Percentiles rank a stretch among this genome's conserved stretches.
phyloP scores from a whole-genome alignment of 2,329 filamentous ascomycete species.

The Talaromyces marneffei region DNA sequence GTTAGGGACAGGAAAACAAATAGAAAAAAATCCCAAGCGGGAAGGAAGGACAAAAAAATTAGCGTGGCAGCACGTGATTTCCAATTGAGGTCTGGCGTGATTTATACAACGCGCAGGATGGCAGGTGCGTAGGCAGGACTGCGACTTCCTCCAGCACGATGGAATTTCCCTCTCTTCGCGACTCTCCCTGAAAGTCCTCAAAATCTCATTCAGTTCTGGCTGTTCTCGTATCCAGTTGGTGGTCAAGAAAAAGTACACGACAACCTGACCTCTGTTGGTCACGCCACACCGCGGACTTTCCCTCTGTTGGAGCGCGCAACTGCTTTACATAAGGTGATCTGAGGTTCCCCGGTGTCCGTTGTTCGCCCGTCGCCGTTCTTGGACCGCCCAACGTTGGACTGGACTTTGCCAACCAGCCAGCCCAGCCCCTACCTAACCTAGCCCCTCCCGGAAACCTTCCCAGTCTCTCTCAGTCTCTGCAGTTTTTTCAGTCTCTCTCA shows the following conservation, averaged over 20 bases:
- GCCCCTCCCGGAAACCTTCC: conserved; percentile 14
- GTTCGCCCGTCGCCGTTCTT: conserved; percentile 3
- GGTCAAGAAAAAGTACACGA: background rate
- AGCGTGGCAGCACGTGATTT: conserved; percentile 16
- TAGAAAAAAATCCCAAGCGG: conserved; percentile 16
- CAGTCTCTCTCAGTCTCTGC: background rate
- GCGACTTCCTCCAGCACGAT: background rate
- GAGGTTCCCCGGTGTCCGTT: conserved; percentile 5
- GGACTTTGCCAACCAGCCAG: conserved; percentile 2
- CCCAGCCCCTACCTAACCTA: conserved; percentile 10
- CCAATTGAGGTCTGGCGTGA: conserved; percentile 17
- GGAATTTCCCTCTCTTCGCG: conserved; percentile 10
- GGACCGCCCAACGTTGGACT: conserved; percentile 1
- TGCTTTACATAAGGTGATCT: conserved; percentile 1
- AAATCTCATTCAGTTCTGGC: background rate
- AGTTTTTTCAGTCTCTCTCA: conserved; percentile 1
- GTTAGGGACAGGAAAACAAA: background rate
- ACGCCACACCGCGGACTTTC: conserved; percentile 5
- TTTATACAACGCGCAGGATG: conserved; percentile 6
- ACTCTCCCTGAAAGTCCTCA: background rate
- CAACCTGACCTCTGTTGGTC: conserved; percentile 5
- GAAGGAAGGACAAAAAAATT: conserved; percentile 17
- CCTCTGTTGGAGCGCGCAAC: background rate
- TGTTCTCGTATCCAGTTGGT: background rate
- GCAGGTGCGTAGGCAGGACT: conserved; percentile 6